Conservation (phyloP, 129 eudicot species). For the Artemisia annua region DNA sequence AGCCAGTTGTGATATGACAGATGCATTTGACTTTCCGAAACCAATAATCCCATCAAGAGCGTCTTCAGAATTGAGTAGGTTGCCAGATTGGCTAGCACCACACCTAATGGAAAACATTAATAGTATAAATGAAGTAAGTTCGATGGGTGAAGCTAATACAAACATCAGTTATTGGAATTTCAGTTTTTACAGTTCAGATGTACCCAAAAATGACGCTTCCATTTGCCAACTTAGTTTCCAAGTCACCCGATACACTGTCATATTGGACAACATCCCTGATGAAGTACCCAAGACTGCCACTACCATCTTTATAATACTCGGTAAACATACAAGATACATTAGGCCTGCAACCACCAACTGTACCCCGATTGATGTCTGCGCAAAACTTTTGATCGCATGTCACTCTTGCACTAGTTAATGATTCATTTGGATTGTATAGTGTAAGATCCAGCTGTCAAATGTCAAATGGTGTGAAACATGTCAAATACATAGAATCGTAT, state of each 20-base stretch:
- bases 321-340: slow-evolving; percentile 60
- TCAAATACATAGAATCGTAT: neutral
- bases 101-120: slow-evolving; percentile 44
- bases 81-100: slow-evolving; percentile 64
- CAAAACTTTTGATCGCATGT: slow-evolving; percentile 61
- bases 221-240: slow-evolving; percentile 65
- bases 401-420: slow-evolving; percentile 53
- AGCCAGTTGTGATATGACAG: slow-evolving; percentile 81
- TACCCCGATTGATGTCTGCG: slow-evolving; percentile 52
- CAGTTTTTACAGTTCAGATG: neutral
- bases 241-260: slow-evolving; percentile 84
- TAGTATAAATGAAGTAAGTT: neutral
- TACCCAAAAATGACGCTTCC: slow-evolving; percentile 89
- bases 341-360: slow-evolving; percentile 47
- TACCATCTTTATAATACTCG: slow-evolving; percentile 78
- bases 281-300: slow-evolving; percentile 71
- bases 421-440: slow-evolving; percentile 66
- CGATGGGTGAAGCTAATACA: neutral
- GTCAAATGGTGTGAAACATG: neutral
- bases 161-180: slow-evolving; percentile 3
- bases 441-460: slow-evolving; percentile 72
- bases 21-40: slow-evolving; percentile 84
- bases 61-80: slow-evolving; percentile 62
- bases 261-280: slow-evolving; percentile 74
- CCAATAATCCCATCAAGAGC: slow-evolving; percentile 92